These are phyloP conservation scores for Leucoagaricus sp. DNA, from an alignment of 1,284 basidiomycete genomes.

Conservation along the genomic window DNA sequence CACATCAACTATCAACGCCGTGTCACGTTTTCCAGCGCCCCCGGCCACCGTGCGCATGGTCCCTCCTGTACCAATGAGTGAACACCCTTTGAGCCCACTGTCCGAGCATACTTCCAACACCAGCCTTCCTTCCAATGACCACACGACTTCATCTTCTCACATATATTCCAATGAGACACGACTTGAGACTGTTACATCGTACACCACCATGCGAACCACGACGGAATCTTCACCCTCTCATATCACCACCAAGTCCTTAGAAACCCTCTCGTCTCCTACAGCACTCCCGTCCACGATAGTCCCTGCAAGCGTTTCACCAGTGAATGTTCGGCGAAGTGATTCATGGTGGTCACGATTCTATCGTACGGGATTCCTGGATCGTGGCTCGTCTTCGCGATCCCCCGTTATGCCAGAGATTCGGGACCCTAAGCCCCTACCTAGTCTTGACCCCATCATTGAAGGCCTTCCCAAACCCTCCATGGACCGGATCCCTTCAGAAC, in stretches of 20 bases:
- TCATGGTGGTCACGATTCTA: constrained; percentile 52
- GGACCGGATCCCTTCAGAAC: constrained; percentile 26
- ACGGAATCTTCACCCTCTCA: constrained; percentile 18
- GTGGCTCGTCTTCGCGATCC: constrained; percentile 48
- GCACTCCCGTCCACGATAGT: background rate
- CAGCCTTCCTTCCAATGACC: constrained; percentile 27
- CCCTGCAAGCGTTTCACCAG: constrained; percentile 22
- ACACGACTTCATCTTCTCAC: constrained; percentile 28
- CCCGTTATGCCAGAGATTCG: constrained; percentile 49
- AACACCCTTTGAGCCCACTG: constrained; percentile 39
- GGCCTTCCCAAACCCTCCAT: constrained; percentile 34
- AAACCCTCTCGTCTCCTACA: constrained; percentile 18
- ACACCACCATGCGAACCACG: constrained; percentile 28
- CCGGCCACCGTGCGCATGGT: constrained; percentile 31
- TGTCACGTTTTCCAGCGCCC: constrained; percentile 25
- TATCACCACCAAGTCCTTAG: background rate
- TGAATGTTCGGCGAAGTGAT: constrained; percentile 41
- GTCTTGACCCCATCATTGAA: constrained; percentile 58
- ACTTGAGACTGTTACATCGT: constrained; percentile 23
- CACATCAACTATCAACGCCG: constrained; percentile 26
- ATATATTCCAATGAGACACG: constrained; percentile 28
- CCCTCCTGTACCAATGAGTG: constrained; percentile 31
- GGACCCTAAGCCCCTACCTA: constrained; percentile 72
- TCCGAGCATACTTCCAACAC: constrained; percentile 40
- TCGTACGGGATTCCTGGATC: constrained; percentile 48